Evolutionary conservation across 345 rosid species (phyloP).

Genomic region (Luvunga scandens): DNA sequence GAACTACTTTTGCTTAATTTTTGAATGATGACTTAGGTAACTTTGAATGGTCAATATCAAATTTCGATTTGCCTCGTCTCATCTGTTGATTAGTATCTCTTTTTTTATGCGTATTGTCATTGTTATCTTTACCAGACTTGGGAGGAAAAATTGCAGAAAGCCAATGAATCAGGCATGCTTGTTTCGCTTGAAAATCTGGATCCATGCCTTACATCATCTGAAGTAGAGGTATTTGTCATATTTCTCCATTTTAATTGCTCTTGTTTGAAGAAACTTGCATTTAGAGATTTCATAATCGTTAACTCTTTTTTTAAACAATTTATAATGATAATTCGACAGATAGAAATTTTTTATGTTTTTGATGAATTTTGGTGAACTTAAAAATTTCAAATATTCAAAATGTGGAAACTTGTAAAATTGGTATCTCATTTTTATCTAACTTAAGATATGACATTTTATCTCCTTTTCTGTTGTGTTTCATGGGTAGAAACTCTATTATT

Average conservation of each 20-base stretch:
- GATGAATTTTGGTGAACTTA: neutral
- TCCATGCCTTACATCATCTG: constrained; percentile 49
- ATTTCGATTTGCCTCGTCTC: neutral
- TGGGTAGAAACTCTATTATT: neutral
- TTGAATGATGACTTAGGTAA: neutral
- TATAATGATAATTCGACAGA: neutral
- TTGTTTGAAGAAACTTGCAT: neutral
- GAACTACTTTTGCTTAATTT: neutral
- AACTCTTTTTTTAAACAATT: neutral
- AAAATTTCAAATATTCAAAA: neutral
- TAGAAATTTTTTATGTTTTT: neutral
- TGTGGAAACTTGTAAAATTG: neutral
- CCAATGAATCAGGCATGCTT: constrained; percentile 31
- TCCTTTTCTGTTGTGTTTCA: neutral
- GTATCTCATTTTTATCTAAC: neutral
- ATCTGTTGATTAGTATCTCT: neutral
- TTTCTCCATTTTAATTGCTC: constrained; percentile 9
- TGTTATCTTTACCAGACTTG: constrained; percentile 43
- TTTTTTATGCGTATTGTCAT: neutral
- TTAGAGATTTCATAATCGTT: neutral
- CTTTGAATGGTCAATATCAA: neutral
- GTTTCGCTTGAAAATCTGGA: constrained; percentile 52
- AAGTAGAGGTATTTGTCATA: constrained; percentile 50
- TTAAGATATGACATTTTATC: neutral
- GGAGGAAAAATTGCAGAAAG: constrained; percentile 38